These are phyloP conservation scores for Diaporthe capsici DNA, from an alignment of 2,329 filamentous ascomycete genomes.

Conservation along the genomic window DNA sequence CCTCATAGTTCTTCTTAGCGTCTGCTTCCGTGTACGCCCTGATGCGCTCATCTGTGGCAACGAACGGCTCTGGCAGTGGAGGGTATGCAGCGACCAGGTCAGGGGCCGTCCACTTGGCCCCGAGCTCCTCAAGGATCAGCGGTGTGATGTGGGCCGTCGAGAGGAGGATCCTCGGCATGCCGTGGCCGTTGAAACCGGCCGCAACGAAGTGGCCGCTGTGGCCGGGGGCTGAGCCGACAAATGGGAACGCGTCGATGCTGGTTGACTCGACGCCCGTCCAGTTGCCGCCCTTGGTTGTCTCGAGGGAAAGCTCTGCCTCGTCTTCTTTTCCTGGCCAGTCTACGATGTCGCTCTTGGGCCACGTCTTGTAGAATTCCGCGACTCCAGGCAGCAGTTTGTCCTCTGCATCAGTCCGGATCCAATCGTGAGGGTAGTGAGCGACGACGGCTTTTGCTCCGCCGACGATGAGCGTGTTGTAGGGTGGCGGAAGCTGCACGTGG, in stretches of 20 bases:
- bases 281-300: constrained; percentile 46
- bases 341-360: constrained; percentile 47
- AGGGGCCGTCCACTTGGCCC: constrained; percentile 44
- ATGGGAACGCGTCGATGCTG: constrained; percentile 44
- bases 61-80: constrained; percentile 49
- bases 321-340: constrained; percentile 45
- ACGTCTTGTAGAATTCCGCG: constrained; percentile 48
- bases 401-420: constrained; percentile 46
- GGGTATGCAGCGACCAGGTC: constrained; percentile 44
- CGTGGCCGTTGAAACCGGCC: constrained; percentile 48
- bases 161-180: constrained; percentile 51
- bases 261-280: constrained; percentile 48
- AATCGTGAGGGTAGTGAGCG: constrained; percentile 46
- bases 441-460: constrained; percentile 48
- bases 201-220: constrained; percentile 47
- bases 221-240: constrained; percentile 47
- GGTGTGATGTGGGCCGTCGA: constrained; percentile 48
- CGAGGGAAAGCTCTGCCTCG: constrained; percentile 42
- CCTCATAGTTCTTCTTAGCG: constrained; percentile 32
- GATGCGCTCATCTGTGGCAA: constrained; percentile 48
- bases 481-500: constrained; percentile 50
- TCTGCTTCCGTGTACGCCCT: constrained; percentile 43
- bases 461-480: constrained; percentile 49
- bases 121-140: constrained; percentile 45
- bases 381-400: constrained; percentile 47